These are phyloP conservation scores for Lanmaoa rubissima DNA, from an alignment of 768 basidiomycete species.

Conservation along the genomic window DNA sequence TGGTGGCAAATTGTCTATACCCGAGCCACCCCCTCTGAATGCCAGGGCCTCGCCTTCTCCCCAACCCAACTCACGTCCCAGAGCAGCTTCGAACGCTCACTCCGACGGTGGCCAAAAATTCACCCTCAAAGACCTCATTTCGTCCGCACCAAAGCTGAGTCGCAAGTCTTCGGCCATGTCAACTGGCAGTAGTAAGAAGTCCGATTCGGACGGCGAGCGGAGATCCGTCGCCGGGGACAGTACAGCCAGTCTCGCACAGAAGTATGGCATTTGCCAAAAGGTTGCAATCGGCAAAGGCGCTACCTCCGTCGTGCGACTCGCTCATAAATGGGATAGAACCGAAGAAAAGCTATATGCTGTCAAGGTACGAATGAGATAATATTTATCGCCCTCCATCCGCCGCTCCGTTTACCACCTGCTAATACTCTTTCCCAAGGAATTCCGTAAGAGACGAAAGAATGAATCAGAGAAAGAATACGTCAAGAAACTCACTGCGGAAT, in stretches of 20 bases:
- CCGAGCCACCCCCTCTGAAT: slow-evolving; percentile 34
- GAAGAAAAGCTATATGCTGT: slow-evolving; percentile 98
- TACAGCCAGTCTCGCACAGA: slow-evolving; percentile 65
- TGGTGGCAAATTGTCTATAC: slow-evolving; percentile 27
- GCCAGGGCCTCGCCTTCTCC: slow-evolving; percentile 18
- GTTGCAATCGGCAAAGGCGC: slow-evolving; percentile 97
- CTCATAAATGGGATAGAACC: slow-evolving; percentile 97
- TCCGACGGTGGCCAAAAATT: slow-evolving; percentile 72
- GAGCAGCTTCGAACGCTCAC: slow-evolving; percentile 46
- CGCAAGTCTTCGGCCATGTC: slow-evolving; percentile 73
- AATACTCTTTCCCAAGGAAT: slow-evolving; percentile 61
- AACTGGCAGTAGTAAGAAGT: slow-evolving; percentile 58
- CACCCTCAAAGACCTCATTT: slow-evolving; percentile 78
- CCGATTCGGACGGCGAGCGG: slow-evolving; percentile 59
- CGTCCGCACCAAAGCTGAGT: slow-evolving; percentile 68
- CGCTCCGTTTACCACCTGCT: not conserved
- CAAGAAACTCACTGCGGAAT: slow-evolving; percentile 99
- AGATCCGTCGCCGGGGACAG: slow-evolving; percentile 50
- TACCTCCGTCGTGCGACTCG: slow-evolving; percentile 93
- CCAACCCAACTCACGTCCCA: slow-evolving; percentile 30
- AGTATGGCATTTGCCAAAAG: slow-evolving; percentile 97
- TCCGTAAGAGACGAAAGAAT: slow-evolving; percentile 96
- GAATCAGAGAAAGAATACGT: slow-evolving; percentile 99
- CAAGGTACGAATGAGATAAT: slow-evolving; percentile 61
- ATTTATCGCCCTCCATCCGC: not conserved